Percentiles rank a stretch among this genome's conserved stretches.
phyloP scores from a whole-genome alignment of 805 yeast genomes.

The Babjeviella inositovora region DNA sequence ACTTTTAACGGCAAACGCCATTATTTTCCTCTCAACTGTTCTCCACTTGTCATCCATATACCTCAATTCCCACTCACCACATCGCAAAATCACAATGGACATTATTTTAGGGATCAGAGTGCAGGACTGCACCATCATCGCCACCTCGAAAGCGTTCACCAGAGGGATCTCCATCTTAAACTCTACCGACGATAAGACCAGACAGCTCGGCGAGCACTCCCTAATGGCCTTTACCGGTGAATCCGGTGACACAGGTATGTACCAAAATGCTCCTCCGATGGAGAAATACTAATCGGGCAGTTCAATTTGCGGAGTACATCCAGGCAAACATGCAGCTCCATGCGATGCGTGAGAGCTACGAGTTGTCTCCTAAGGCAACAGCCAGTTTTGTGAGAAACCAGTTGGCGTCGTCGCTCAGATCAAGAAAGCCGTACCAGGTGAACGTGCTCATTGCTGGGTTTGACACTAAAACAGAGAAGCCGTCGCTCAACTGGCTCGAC shows the following conservation, averaged over 20 bases:
- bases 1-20: no score
- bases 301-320: conserved; percentile 85
- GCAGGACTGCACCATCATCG: conserved; percentile 66
- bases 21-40: no score
- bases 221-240: conserved; percentile 89
- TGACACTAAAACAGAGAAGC: conserved; percentile 38
- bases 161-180: conserved; percentile 79
- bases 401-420: conserved; percentile 75
- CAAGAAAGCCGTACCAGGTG: conserved; percentile 93
- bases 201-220: conserved; percentile 57
- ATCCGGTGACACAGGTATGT: conserved; percentile 69
- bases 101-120: conserved; percentile 77
- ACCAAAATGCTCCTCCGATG: not conserved
- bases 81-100: conserved; percentile 82
- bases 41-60: no score
- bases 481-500: conserved; percentile 78
- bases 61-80: no score
- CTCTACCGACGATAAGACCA: conserved; percentile 67
- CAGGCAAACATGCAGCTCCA: conserved; percentile 86
- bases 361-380: conserved; percentile 71
- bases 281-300: conserved; percentile 10
- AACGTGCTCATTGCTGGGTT: conserved; percentile 81
- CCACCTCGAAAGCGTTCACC: conserved; percentile 90
- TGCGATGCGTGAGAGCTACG: conserved; percentile 71
- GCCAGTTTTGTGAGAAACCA: conserved; percentile 81